Percentiles rank a stretch among this genome's conserved stretches.
Conservation (phyloP, 1,284 basidiomycete species). For the Rhizopogon parksii region DNA sequence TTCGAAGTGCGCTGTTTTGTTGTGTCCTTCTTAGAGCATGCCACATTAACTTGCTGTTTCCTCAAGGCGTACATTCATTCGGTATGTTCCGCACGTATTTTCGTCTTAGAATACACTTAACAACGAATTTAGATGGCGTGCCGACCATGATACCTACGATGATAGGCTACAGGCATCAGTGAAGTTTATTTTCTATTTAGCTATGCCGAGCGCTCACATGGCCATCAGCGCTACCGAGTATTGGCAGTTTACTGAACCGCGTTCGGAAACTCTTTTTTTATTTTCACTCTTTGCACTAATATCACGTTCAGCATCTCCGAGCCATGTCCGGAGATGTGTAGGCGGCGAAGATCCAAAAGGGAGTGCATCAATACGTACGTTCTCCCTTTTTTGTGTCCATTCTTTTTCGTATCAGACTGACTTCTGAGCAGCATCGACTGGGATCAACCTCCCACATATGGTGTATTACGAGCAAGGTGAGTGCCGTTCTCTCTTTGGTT, state of each 20-base stretch:
- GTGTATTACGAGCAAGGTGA: constrained; percentile 39
- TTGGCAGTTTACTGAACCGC: constrained; percentile 37
- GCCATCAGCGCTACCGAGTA: constrained; percentile 35
- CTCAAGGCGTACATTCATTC: constrained; percentile 33
- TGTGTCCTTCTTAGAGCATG: not conserved
- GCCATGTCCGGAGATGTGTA: constrained; percentile 31
- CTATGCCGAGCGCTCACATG: constrained; percentile 1
- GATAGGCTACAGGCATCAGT: constrained; percentile 42
- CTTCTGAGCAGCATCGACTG: constrained; percentile 29
- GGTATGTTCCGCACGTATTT: constrained; percentile 21
- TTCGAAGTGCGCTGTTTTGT: constrained; percentile 29
- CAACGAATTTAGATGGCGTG: constrained; percentile 32
- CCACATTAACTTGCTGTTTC: not conserved
- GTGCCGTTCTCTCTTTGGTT: constrained; percentile 3
- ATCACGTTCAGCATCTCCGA: constrained; percentile 21
- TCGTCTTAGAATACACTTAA: not conserved
- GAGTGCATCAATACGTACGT: constrained; percentile 36
- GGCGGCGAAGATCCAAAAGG: constrained; percentile 36
- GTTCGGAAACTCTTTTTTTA: constrained; percentile 15
- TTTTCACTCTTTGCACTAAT: not conserved
- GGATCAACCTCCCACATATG: constrained; percentile 36
- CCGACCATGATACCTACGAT: constrained; percentile 35
- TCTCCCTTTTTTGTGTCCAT: not conserved
- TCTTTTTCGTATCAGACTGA: not conserved
- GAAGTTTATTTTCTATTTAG: constrained; percentile 11